A percentile compares a stretch with the other conserved stretches of the same genome.
Evolutionary conservation across 2,329 filamentous ascomycete species (phyloP).

Genomic region (Nigrospora osmanthi): DNA sequence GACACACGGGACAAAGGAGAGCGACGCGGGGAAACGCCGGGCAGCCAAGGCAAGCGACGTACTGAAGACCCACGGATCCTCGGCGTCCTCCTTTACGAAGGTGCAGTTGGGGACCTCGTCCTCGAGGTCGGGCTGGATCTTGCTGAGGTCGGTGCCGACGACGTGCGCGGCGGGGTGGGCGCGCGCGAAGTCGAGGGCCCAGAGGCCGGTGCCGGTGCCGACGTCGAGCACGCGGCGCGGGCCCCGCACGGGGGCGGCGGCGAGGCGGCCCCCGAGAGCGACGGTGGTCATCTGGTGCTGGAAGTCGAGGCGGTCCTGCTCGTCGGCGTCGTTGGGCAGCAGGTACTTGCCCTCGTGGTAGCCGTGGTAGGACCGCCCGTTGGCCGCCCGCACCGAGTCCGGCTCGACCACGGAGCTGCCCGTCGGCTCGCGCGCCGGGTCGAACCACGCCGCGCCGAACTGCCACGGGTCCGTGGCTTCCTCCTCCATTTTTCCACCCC

Average conservation of each 20-base stretch:
- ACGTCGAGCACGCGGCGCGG: conserved; percentile 3
- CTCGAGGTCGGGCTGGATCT: conserved; percentile 2
- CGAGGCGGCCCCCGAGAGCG: conserved; percentile 1
- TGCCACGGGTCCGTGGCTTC: too few relatives aligned
- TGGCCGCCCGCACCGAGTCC: conserved; percentile 1
- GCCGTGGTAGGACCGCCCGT: not conserved
- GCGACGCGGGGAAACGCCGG: too few relatives aligned
- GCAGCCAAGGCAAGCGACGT: not conserved
- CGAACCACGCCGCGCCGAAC: not conserved
- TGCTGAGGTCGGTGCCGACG: conserved; percentile 5
- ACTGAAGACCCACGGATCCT: conserved; percentile 1
- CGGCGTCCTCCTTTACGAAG: conserved; percentile 1
- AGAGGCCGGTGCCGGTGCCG: conserved; percentile 4
- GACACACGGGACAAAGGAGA: too few relatives aligned
- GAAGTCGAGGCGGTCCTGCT: not conserved
- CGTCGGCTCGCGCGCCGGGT: not conserved
- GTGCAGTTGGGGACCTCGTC: not conserved
- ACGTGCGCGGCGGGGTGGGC: not conserved
- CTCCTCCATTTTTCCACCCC: too few relatives aligned
- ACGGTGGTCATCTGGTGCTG: conserved; percentile 2
- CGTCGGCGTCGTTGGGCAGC: not conserved
- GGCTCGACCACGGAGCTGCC: not conserved
- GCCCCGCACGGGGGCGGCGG: not conserved
- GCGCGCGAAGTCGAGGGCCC: conserved; percentile 3
- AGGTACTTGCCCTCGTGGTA: conserved; percentile 1